Evolutionary conservation across 148 eudicot genomes (phyloP), one percentile per base, ranked within the genome.

Genomic region (Fagopyrum homotropicum): DNA sequence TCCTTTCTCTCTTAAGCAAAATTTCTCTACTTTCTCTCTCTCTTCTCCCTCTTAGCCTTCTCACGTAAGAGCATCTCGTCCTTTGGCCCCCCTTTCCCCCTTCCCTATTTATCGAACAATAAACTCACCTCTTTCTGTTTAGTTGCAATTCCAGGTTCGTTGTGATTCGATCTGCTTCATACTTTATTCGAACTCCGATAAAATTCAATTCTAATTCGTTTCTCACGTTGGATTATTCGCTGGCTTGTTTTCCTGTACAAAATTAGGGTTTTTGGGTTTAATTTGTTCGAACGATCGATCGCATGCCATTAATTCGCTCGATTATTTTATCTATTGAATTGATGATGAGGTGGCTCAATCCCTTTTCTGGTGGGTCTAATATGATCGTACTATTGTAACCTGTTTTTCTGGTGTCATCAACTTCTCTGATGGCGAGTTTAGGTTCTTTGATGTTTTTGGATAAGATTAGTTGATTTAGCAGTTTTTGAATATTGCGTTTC

Each of bases 91-190:
- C 66, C 35, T 52, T 51, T 8, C 9, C 56, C 55, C 60, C 47
- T 9, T 56, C 71, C 64, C 52, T 68, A 35, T 56, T 50, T 56
- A 80, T 83, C 72, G 64, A 74, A 76, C 75, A 80, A 43, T 50
- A 30, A 77, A 19, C 73, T 73, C 54, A 7, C n/a, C 43, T 77
- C 72, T 75, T 75, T 74, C 30, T 80, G 76, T 82, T 69, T 78
- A 79, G 85, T 90, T 87, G 80, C 72, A 43, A 66, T 80, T 82
- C 74, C 80, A 79, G 88, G 93, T 87, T 82, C 75, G 84, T 81
- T 73, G 9, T n/a, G n/a, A 74, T 79, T 85, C 86, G 85, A 86
- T 86, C 82, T 81, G 69, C 66, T 63, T 46, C 14, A 15, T 45
- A 14, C n/a, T 77, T 60, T 7, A 45, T 8, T 59, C 54, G 46